Evolutionary conservation across 2,329 filamentous ascomycete genomes (phyloP), one percentile per base, ranked within the genome.

Genomic region (Aureobasidium namibiae): DNA sequence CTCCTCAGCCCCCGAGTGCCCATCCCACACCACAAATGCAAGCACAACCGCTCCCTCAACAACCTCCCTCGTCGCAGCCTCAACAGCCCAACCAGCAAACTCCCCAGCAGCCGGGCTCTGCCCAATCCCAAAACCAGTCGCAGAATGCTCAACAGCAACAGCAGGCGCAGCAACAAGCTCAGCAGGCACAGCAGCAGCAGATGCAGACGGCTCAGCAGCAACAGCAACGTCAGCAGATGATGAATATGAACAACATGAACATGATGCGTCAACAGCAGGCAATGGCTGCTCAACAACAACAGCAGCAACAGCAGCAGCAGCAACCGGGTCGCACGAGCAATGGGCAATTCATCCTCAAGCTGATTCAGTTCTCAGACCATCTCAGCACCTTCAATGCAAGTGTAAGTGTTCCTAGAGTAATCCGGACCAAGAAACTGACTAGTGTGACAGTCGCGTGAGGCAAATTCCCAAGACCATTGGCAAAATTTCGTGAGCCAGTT

Each of bases 401-500:
- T 26, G 60, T 62, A 50, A 59, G 61, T 59, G 10, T 21, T 24
- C 38, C 6, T 10, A 23, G 14, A 11, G 13, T 24, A 36, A 16
- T 4, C 4, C 21, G n/a, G 23, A 6, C n/a, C 3, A 29, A 4
- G 29, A 14, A 39, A 52, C 57, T 62, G 29, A 63, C 29, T 14
- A 29, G 8, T 8, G n/a, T 4, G 13, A n/a, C 23, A 57, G 54
- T 18, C 54, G 21, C 54, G 31, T 16, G 42, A 57, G 5, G 13
- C 54, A 11, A 85, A 87, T 61, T 87, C 91, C 67, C 74, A 95
- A 4, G 73, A 77, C 0, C 88, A 89, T 67, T 97, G 92, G 92
- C 82, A 87, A 64, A 74, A 74, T 5, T 94, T 96, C 66, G 90
- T 96, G 18, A 76, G 81, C 38, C 83, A 82, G 48, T 95, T 95